Base-by-base conservation (phyloP, 306 rosid genomes). In the Dalbergia cultrata region DNA sequence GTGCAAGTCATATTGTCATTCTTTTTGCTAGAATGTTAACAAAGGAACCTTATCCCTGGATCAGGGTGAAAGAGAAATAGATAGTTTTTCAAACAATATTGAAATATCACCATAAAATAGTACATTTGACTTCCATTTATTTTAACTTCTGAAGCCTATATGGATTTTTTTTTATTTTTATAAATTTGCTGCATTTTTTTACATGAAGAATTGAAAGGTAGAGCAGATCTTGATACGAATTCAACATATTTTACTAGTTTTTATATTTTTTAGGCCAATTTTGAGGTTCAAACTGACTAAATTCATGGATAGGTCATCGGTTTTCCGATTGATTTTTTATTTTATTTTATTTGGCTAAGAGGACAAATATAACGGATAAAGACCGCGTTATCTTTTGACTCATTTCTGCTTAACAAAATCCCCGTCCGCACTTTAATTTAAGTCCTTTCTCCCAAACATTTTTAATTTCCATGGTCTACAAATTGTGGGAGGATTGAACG, bases 1-100 rank as follows among this genome's bases (percentile, higher is more conserved):
- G 76, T 72, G 60, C 82, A 22, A 37, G 13, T 70, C 21, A 45
- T 41, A 63, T 67, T 54, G 41, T 53, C 9, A 63, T 53, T 35
- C 18, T 22, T 67, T 79, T 33, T 68, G 21, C 53, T 58, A 19
- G 58, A 66, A 34, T 13, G 33, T 18, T 63, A 57, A 4, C 41
- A 58, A 66, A 50, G 58, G 76, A 26, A 37, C 58, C 60, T 35
- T 17, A 13, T 75, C 8, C 8, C 16, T 72, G 16, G 31, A 18
- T 16, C 58, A 14, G 43, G 73, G 12, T 53, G 14, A 49, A 33
- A 58, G 61, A n/a, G 4, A 50, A 34, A 18, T 21, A 9, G 9
- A 47, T 44, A 14, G 6, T 74, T 73, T 68, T 9, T 74, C 37
- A 57, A 9, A 69, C 50, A 31, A 19, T 63, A 65, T 53, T 18